Evolutionary conservation across 1,139 yeast genomes (phyloP), one percentile per base, ranked within the genome.

Genomic region (Pichia sp.): DNA sequence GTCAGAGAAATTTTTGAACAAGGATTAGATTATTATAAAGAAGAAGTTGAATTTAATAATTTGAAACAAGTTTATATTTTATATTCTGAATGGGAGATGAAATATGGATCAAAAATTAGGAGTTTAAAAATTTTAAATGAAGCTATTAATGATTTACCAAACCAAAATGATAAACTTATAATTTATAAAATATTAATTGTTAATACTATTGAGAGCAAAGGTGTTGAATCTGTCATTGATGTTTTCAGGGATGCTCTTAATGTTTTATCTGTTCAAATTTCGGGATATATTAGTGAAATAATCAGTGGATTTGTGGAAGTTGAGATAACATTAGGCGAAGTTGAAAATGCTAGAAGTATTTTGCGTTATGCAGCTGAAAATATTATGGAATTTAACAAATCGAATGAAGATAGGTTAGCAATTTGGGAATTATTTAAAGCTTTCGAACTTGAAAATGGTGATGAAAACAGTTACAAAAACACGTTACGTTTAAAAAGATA

Each of bases 1-100:
- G 64, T 85, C 6, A 66, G 95, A 35, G 95, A 86, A 51, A 58
- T 85, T 22, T 87, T 86, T 62, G 95, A 87, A 46, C 79, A 79
- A 40, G 80, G 77, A 5, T 56, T 75, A 31, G 69, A 62, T 0
- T 39, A 30, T 56, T 71, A 30, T 26, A 23, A 11, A 0, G 64
- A 68, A 51, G 59, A 35, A 68, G 25, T 62, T 72, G 27, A 42
- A 11, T 6, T 12, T 9, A 24, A 29, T 4, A 38, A 32, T 22
- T 37, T 44, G 28, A 75, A 75, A 48, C 64, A 78, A 0, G 66
- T 87, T 1, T 73, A 70, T 48, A 50, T 80, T 1, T 57, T 78
- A 37, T 86, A 83, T 58, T 76, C 83, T 2, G 67, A 79, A 37
- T 78, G 78, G 55, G 96, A 87, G 56, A 74, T 73, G 49, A 65